Conservation (phyloP, 257 asterid genomes). For the Verbascum thapsus region DNA sequence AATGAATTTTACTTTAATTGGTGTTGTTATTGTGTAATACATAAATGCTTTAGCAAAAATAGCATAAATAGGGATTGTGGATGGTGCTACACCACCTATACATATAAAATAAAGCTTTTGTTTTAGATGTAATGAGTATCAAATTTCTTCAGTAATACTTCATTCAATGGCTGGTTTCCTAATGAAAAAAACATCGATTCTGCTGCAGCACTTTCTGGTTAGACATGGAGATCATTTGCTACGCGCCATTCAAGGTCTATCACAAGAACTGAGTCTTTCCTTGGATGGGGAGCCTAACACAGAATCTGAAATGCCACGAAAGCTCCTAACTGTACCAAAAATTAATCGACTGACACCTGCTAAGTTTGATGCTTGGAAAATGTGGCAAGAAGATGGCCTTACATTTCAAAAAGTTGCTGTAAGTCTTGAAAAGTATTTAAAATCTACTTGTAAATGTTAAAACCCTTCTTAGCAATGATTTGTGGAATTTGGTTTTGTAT, state of each 20-base stretch:
- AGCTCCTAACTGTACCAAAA: slow-evolving; percentile 35
- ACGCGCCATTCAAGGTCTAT: slow-evolving; percentile 49
- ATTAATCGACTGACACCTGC: slow-evolving; percentile 57
- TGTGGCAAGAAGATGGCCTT: slow-evolving; percentile 87
- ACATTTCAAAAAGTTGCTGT: slow-evolving; percentile 69
- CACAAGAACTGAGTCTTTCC: slow-evolving; percentile 56
- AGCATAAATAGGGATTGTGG: neutral
- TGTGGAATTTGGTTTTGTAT: slow-evolving; percentile 13
- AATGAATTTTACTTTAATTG: neutral
- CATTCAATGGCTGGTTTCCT: slow-evolving; percentile 23
- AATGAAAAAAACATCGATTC: slow-evolving; percentile 31
- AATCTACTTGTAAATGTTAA: neutral
- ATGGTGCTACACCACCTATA: slow-evolving; percentile 18
- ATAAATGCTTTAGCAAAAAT: neutral
- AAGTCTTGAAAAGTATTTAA: slow-evolving; percentile 36
- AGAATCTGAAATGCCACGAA: slow-evolving; percentile 45
- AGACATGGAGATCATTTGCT: slow-evolving; percentile 73
- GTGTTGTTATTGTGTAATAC: neutral
- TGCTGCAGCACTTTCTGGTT: slow-evolving; percentile 70
- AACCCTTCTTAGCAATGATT: neutral
- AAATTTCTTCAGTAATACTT: slow-evolving; percentile 12
- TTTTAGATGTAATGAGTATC: neutral
- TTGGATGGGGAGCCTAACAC: slow-evolving; percentile 60
- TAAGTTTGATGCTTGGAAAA: slow-evolving; percentile 88
- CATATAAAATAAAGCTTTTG: neutral